Evolutionary conservation across 2,329 filamentous ascomycete genomes (phyloP).

Genomic region (Hyphodiscus sp.): DNA sequence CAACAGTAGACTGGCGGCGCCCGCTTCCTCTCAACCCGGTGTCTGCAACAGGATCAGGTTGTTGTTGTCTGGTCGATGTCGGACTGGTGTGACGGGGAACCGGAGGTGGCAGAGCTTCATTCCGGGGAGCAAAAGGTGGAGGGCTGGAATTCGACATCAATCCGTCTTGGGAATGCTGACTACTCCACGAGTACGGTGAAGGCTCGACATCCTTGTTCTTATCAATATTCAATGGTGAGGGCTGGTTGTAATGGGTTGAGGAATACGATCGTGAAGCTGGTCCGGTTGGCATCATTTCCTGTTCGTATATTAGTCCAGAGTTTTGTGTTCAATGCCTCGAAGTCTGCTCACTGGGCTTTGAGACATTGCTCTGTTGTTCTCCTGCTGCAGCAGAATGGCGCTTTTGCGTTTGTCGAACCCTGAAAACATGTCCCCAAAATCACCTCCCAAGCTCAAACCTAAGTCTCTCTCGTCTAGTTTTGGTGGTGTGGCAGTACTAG

Average conservation of each 20-base stretch:
- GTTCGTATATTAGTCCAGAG: conserved; percentile 5
- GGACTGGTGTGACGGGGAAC: conserved; percentile 17
- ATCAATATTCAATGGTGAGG: conserved; percentile 26
- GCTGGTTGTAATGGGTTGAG: conserved; percentile 18
- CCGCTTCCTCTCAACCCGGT: conserved; percentile 23
- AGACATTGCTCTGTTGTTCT: conserved; percentile 18
- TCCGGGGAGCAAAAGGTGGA: conserved; percentile 10
- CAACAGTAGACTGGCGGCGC: conserved; percentile 24
- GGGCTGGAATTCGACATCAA: conserved; percentile 26
- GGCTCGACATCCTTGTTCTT: conserved; percentile 22
- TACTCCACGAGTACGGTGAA: conserved; percentile 28
- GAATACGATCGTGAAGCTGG: conserved; percentile 17
- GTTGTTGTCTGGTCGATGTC: background rate
- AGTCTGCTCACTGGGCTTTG: conserved; percentile 24
- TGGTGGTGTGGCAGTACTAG: conserved; percentile 29
- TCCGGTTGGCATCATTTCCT: conserved; percentile 19
- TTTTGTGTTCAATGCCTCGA: background rate
- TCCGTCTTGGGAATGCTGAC: conserved; percentile 26
- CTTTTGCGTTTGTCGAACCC: conserved; percentile 27
- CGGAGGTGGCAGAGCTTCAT: conserved; percentile 17
- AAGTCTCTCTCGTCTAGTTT: conserved; percentile 26
- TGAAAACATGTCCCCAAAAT: conserved; percentile 31
- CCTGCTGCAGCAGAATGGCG: conserved; percentile 18
- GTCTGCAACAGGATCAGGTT: background rate
- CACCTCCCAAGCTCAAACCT: conserved; percentile 28